Percentiles rank a stretch among this genome's conserved stretches.
phyloP scores from a whole-genome alignment of 2,329 filamentous ascomycete genomes.

The Pseudogymnoascus pannorum region DNA sequence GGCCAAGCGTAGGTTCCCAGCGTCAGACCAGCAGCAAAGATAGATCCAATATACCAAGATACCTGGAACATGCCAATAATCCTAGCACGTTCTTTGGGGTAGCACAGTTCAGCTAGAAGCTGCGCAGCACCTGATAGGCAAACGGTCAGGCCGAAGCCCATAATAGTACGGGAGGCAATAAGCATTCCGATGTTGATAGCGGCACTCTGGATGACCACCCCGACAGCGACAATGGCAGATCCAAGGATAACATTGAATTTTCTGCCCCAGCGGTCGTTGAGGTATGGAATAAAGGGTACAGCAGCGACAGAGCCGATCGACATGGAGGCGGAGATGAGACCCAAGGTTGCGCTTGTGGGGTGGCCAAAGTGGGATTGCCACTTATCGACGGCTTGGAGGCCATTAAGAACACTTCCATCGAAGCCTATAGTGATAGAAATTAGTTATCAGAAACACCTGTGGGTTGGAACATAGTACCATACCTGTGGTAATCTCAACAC shows the following conservation, averaged over 20 bases:
- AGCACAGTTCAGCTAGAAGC: constrained; percentile 32
- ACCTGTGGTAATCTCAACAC: constrained; percentile 18
- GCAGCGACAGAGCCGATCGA: constrained; percentile 37
- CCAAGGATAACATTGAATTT: constrained; percentile 30
- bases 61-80: constrained; percentile 30
- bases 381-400: constrained; percentile 16
- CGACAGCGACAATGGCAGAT: constrained; percentile 31
- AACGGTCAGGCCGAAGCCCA: constrained; percentile 31
- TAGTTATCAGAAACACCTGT: neutral
- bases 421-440: constrained; percentile 10
- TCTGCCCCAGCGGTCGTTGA: constrained; percentile 35
- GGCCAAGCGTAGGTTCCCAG: constrained; percentile 25
- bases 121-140: constrained; percentile 30
- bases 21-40: constrained; percentile 32
- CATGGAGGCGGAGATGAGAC: constrained; percentile 37
- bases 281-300: constrained; percentile 34
- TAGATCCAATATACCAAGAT: constrained; percentile 28
- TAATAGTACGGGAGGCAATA: constrained; percentile 14
- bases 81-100: constrained; percentile 28
- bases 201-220: constrained; percentile 32
- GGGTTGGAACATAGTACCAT: neutral
- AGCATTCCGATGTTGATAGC: constrained; percentile 19
- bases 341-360: constrained; percentile 33
- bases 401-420: constrained; percentile 22
- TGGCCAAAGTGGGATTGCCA: constrained; percentile 31